Percentiles rank a stretch among this genome's conserved stretches.
phyloP scores from a whole-genome alignment of 345 rosid genomes.

The Citrus sp. region DNA sequence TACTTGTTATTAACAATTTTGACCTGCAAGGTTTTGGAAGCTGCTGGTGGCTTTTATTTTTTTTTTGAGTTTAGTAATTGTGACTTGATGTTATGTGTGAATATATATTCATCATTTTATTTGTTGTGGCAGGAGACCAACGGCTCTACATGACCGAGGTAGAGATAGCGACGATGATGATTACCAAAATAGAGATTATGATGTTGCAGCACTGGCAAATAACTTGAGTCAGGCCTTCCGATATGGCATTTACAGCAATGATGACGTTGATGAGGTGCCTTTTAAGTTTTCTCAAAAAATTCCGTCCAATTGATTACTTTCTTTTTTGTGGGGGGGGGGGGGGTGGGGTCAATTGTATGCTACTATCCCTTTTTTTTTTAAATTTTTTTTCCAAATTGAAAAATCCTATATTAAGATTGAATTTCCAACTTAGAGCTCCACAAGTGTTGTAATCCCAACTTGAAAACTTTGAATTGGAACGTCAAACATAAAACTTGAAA shows the following conservation, averaged over 20 bases:
- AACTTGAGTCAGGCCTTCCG: slow-evolving; percentile 90
- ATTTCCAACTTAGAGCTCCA: neutral
- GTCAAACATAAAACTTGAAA: neutral
- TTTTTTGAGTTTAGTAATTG: neutral
- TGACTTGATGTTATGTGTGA: neutral
- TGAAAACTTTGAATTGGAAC: neutral
- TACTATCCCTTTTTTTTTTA: neutral
- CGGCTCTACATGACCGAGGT: slow-evolving; percentile 69
- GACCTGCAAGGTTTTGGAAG: neutral
- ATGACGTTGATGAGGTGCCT: slow-evolving; percentile 75
- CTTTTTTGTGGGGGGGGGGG: too few relatives aligned
- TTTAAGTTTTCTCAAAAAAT: neutral
- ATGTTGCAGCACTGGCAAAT: slow-evolving; percentile 90
- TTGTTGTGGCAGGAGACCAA: slow-evolving; percentile 70
- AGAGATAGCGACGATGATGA: slow-evolving; percentile 95
- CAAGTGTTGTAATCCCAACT: neutral
- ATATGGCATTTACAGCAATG: slow-evolving; percentile 80
- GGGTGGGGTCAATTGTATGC: neutral
- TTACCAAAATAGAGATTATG: slow-evolving; percentile 93
- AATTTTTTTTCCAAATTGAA: neutral
- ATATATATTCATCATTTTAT: neutral
- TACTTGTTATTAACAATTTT: neutral
- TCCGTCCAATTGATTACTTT: too few relatives aligned
- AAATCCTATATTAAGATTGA: neutral
- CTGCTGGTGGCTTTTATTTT: neutral